Base-by-base conservation (phyloP, 805 yeast genomes). In the Candida mattraensis region DNA sequence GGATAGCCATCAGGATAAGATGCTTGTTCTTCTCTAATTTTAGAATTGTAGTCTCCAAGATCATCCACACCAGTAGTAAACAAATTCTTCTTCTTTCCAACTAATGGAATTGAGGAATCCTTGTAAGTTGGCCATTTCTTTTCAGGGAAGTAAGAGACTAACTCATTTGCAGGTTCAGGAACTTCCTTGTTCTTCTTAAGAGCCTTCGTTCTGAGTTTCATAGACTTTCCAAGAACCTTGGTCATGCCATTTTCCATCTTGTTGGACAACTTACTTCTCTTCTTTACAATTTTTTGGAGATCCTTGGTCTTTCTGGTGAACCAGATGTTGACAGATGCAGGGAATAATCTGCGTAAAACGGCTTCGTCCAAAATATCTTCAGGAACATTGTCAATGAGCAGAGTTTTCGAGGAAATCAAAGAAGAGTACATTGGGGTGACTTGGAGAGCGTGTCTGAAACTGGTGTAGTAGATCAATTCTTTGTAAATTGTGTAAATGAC, bases 121-220 rank as follows among this genome's bases (percentile, higher is more conserved):
- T 76, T 76, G 62, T 87, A 91, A 21, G 86, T 81, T 30, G 97
- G 97, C 50, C 91, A 75, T 67, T 87, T 88, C 62, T 83, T 82
- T 31, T 64, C 67, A 4, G 75, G 72, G 43, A 87, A 77, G 58
- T 85, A 87, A 28, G 78, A 68, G 44, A 70, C 67, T 30, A 80
- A 51, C 42, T 73, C 80, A 53, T 79, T 69, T 35, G 67, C 72
- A 4, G 83, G 80, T 44, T 69, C 71, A 14, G 83, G 80, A 14
- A 67, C 55, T 9, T 73, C 69, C 51, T 72, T 67, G 22, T 69
- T 66, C 58, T 83, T 81, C 61, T 83, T 82, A 35, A 67, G 56
- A 17, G 74, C 67, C 56, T 82, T 81, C 29, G 60, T 52, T 53
- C 76, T 76, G 41, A 66, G 55, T 48, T 76, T 77, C 42, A 78